phyloP scores from a whole-genome alignment of 2,329 filamentous ascomycete species.

The Colletotrichum nymphaeae region DNA sequence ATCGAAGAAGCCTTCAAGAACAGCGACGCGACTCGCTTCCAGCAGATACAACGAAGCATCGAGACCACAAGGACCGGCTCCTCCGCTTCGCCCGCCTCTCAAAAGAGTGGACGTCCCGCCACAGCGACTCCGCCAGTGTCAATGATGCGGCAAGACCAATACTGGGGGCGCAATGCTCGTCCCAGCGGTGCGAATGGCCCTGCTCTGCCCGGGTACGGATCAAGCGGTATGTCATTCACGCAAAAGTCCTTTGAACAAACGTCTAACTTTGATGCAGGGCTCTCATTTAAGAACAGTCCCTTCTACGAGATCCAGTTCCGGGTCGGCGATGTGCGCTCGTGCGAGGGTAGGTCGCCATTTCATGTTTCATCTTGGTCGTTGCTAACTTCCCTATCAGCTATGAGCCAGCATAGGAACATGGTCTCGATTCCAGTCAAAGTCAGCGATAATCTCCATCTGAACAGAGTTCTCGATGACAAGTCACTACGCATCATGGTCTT shows the following conservation, averaged over 20 bases:
- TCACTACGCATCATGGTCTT: slow-evolving; percentile 83
- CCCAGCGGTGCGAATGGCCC: slow-evolving; percentile 16
- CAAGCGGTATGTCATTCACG: slow-evolving; percentile 1
- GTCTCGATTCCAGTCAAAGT: slow-evolving; percentile 57
- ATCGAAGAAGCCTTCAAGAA: slow-evolving; percentile 52
- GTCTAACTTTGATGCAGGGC: slow-evolving; percentile 16
- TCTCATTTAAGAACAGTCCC: slow-evolving; percentile 76
- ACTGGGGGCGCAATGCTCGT: slow-evolving; percentile 23
- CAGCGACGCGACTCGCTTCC: slow-evolving; percentile 53
- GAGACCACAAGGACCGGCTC: slow-evolving; percentile 37
- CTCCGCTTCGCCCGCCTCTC: slow-evolving; percentile 30
- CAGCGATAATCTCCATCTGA: slow-evolving; percentile 63
- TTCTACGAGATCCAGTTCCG: slow-evolving; percentile 81
- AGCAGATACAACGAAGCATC: slow-evolving; percentile 57
- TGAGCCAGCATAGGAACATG: slow-evolving; percentile 65
- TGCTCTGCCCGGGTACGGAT: slow-evolving; percentile 13
- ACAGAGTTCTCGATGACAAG: slow-evolving; percentile 69
- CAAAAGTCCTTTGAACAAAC: not conserved
- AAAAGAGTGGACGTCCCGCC: slow-evolving; percentile 19
- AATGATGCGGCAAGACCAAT: slow-evolving; percentile 15
- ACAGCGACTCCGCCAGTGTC: slow-evolving; percentile 13
- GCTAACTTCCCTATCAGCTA: slow-evolving; percentile 57
- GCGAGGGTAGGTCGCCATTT: slow-evolving; percentile 72
- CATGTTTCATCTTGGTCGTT: not conserved
- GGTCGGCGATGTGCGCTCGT: slow-evolving; percentile 73